phyloP scores from a whole-genome alignment of 2,329 filamentous ascomycete genomes.

The Monosporascus ibericus region DNA sequence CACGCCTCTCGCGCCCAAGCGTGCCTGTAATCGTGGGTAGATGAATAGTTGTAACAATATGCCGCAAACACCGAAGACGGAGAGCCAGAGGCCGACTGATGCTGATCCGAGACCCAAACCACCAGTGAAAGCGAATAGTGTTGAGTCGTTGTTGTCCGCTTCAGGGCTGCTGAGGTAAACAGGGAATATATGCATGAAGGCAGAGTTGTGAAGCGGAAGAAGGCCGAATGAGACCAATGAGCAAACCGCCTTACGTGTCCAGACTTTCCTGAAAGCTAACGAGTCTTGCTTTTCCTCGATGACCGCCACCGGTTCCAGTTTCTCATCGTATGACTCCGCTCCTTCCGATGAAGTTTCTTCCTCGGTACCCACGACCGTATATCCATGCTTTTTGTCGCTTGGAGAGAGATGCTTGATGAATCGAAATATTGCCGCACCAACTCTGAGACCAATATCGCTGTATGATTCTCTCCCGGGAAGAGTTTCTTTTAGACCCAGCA shows the following conservation, averaged over 20 bases:
- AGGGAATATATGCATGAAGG: conserved; percentile 58
- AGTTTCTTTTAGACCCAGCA: conserved; percentile 30
- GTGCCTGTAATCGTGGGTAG: conserved; percentile 52
- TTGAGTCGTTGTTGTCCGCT: conserved; percentile 31
- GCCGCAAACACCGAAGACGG: conserved; percentile 54
- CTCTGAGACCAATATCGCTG: conserved; percentile 13
- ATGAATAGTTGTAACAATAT: conserved; percentile 55
- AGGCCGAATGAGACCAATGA: conserved; percentile 33
- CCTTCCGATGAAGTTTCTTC: conserved; percentile 12
- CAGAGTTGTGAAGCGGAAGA: conserved; percentile 57
- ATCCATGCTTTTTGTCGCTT: conserved; percentile 4
- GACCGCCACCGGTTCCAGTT: conserved; percentile 4
- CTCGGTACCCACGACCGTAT: conserved; percentile 11
- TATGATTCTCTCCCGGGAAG: conserved; percentile 25
- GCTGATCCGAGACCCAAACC: conserved; percentile 46
- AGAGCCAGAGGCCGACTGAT: conserved; percentile 37
- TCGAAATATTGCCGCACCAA: conserved; percentile 9
- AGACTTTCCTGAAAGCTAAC: conserved; percentile 16
- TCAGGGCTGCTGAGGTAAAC: conserved; percentile 54
- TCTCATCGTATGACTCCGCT: conserved; percentile 7
- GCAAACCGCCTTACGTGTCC: conserved; percentile 27
- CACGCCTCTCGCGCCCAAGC: conserved; percentile 52
- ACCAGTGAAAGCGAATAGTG: conserved; percentile 47
- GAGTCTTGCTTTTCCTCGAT: conserved; percentile 1
- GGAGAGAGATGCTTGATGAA: conserved; percentile 7